These are phyloP conservation scores for Neurospora pannonica DNA, from an alignment of 495 filamentous ascomycete genomes.

Conservation along the genomic window DNA sequence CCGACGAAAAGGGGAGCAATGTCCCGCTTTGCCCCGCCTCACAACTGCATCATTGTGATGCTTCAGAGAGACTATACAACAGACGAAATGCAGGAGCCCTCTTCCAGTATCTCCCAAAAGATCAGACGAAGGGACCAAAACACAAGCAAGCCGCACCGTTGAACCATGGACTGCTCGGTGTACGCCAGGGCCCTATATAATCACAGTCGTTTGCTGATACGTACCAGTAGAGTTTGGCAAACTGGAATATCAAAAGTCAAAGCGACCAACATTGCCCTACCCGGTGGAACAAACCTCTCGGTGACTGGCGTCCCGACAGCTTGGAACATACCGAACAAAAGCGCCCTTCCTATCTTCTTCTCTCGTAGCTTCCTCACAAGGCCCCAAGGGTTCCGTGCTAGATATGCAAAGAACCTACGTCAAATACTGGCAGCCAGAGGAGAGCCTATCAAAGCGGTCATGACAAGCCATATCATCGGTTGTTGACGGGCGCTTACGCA, in stretches of 20 bases:
- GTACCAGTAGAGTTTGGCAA: background rate
- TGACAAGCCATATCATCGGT: background rate
- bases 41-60: background rate
- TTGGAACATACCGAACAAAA: background rate
- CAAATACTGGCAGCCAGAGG: background rate
- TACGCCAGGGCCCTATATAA: background rate
- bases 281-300: background rate
- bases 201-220: background rate
- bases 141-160: background rate
- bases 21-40: background rate
- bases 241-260: background rate
- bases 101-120: background rate
- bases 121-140: background rate
- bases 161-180: background rate
- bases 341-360: background rate
- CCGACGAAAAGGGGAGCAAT: background rate
- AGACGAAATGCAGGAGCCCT: background rate
- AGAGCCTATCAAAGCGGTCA: background rate
- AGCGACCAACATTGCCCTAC: background rate
- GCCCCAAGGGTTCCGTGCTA: background rate
- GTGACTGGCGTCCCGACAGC: background rate
- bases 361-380: background rate
- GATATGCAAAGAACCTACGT: background rate
- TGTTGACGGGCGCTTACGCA: background rate
- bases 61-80: background rate